Evolutionary conservation across 1,284 basidiomycete species (phyloP).

Genomic region (Ustilago tritici): DNA sequence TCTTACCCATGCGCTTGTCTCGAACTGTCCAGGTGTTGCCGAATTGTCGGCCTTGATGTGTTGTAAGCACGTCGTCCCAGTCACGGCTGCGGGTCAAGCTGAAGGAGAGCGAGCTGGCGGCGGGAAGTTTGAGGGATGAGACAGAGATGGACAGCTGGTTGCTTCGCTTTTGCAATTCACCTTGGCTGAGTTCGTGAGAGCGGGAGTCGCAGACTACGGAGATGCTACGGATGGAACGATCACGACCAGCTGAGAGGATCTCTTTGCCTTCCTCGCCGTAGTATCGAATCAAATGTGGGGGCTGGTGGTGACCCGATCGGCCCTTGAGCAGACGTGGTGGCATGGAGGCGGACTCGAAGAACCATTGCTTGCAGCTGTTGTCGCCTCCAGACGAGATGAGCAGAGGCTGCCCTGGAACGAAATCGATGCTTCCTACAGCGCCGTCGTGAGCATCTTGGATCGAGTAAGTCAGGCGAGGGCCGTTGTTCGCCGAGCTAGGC

Average conservation of each 20-base stretch:
- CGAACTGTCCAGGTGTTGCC: conserved; percentile 62
- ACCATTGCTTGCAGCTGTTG: conserved; percentile 79
- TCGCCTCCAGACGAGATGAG: conserved; percentile 63
- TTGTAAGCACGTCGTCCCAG: conserved; percentile 96
- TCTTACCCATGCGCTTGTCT: conserved; percentile 61
- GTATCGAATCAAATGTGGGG: conserved; percentile 91
- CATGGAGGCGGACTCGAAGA: conserved; percentile 81
- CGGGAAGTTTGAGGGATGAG: conserved; percentile 73
- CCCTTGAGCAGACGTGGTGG: conserved; percentile 86
- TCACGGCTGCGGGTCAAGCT: conserved; percentile 87
- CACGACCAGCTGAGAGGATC: conserved; percentile 75
- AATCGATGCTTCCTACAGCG: conserved; percentile 60
- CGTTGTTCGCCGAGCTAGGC: conserved; percentile 27
- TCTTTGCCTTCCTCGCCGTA: conserved; percentile 97
- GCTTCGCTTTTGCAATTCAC: conserved; percentile 81
- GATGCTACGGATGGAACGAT: conserved; percentile 87
- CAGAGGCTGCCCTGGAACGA: conserved; percentile 60
- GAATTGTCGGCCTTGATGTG: conserved; percentile 77
- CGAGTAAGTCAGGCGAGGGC: conserved; percentile 61
- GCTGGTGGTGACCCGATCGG: conserved; percentile 89
- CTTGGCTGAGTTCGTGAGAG: conserved; percentile 90
- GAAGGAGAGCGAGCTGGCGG: conserved; percentile 81
- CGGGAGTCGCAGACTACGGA: conserved; percentile 78
- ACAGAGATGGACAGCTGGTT: conserved; percentile 82
- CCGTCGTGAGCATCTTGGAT: conserved; percentile 66